These are phyloP conservation scores for Oryza nivara DNA, from an alignment of 176 grass and related monocot genomes.

Conservation along the genomic window DNA sequence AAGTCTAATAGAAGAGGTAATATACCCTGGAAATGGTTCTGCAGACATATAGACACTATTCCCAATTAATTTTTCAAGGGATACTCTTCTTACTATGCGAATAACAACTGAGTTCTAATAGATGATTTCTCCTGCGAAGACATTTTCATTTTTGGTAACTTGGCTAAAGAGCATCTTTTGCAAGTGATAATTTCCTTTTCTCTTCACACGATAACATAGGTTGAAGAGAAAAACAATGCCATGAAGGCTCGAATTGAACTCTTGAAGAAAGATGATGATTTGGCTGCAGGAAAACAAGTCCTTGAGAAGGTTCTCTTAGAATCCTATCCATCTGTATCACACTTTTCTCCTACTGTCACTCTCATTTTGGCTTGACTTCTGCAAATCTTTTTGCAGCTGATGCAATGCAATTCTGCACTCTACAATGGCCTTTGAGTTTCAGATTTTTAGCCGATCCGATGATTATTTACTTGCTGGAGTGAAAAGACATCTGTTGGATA, in stretches of 20 bases:
- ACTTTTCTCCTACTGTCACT: constrained; percentile 2
- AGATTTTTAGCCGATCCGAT: background rate
- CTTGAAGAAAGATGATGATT: constrained; percentile 40
- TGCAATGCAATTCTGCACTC: constrained; percentile 26
- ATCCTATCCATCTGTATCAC: background rate
- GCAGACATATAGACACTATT: constrained; percentile 1
- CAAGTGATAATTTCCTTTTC: constrained; percentile 3
- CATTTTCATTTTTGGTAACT: background rate
- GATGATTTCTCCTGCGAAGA: background rate
- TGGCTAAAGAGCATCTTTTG: background rate
- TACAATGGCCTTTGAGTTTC: constrained; percentile 3
- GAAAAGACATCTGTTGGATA: constrained; percentile 30
- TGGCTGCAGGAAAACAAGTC: constrained; percentile 16
- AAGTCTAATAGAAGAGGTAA: constrained; percentile 54
- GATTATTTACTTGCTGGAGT: background rate
- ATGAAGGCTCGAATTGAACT: constrained; percentile 55
- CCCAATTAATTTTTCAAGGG: background rate
- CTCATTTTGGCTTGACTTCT: constrained; percentile 23
- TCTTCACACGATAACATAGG: constrained; percentile 35
- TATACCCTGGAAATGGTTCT: constrained; percentile 14
- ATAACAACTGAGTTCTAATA: background rate
- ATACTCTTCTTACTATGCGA: background rate
- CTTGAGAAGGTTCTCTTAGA: constrained; percentile 51
- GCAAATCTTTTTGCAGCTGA: constrained; percentile 43
- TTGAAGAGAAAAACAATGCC: constrained; percentile 52